These are phyloP conservation scores for Singerocomus inundabilis DNA, from an alignment of 1,284 basidiomycete species.

Conservation along the genomic window DNA sequence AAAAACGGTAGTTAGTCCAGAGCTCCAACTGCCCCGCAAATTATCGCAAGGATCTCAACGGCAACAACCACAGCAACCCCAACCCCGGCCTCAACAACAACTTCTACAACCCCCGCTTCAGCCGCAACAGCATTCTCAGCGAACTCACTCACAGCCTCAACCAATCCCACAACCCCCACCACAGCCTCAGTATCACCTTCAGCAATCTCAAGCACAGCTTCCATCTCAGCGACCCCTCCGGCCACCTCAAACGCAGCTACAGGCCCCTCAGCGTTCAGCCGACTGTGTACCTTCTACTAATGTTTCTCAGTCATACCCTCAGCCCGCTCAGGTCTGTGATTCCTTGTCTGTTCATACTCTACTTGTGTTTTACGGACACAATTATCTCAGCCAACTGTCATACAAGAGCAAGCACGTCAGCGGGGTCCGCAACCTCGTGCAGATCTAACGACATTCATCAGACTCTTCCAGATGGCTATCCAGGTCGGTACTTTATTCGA, in stretches of 20 bases:
- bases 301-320: conserved; percentile 7
- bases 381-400: not conserved
- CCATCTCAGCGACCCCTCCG: conserved; percentile 4
- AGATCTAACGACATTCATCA: conserved; percentile 21
- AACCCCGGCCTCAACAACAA: not conserved
- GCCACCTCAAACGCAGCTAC: not conserved
- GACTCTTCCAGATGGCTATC: conserved; percentile 22
- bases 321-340: conserved; percentile 5
- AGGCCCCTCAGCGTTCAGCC: not conserved
- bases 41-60: conserved; percentile 6
- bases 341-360: not conserved
- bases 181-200: conserved; percentile 5
- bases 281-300: not conserved
- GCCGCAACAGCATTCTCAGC: conserved; percentile 4
- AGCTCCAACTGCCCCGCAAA: not conserved
- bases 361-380: not conserved
- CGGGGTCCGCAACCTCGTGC: not conserved
- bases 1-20: not conserved
- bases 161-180: not conserved
- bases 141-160: not conserved
- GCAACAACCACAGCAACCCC: not conserved
- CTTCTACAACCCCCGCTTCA: conserved; percentile 1
- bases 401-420: conserved; percentile 5
- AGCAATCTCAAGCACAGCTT: not conserved
- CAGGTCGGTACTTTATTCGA: conserved; percentile 18